A percentile compares a stretch with the other conserved stretches of the same genome.
These are phyloP conservation scores for Stagonosporopsis tanaceti DNA, from an alignment of 2,329 filamentous ascomycete species.

Conservation along the genomic window DNA sequence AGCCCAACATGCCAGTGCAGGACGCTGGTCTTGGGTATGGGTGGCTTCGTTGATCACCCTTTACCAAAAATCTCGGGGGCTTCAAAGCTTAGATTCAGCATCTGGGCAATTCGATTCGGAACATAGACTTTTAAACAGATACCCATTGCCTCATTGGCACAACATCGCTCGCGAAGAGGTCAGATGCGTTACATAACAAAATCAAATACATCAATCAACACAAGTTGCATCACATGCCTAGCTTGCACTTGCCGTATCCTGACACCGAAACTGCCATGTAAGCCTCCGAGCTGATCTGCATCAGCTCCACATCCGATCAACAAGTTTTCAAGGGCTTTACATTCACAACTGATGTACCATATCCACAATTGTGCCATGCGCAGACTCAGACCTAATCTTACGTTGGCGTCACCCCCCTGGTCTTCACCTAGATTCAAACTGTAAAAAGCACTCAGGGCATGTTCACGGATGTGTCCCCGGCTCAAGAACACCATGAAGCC, in stretches of 20 bases:
- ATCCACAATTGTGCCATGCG: constrained; percentile 9
- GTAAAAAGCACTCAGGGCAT: constrained; percentile 6
- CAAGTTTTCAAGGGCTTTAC: not conserved
- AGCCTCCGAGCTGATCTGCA: not conserved
- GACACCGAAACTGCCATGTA: not conserved
- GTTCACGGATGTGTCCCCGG: constrained; percentile 15
- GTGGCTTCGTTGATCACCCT: constrained; percentile 41
- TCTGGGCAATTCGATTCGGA: constrained; percentile 30
- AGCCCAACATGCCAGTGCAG: constrained; percentile 48
- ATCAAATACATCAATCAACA: constrained; percentile 8
- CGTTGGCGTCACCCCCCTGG: constrained; percentile 13
- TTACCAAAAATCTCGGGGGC: constrained; percentile 20
- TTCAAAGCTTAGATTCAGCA: no score
- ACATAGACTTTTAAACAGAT: constrained; percentile 32
- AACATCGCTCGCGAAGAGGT: constrained; percentile 35
- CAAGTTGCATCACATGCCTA: not conserved
- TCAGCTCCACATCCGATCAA: constrained; percentile 11
- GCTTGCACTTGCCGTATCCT: not conserved
- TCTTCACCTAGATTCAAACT: constrained; percentile 9
- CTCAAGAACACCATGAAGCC: constrained; percentile 1
- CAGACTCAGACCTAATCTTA: constrained; percentile 13
- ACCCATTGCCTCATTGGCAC: constrained; percentile 41
- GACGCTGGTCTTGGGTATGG: constrained; percentile 49
- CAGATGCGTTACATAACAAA: constrained; percentile 27
- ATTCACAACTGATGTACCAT: not conserved